Percentiles rank a stretch among this genome's conserved stretches.
Evolutionary conservation across 805 yeast genomes (phyloP).

Genomic region (Candida parachauliodes): DNA sequence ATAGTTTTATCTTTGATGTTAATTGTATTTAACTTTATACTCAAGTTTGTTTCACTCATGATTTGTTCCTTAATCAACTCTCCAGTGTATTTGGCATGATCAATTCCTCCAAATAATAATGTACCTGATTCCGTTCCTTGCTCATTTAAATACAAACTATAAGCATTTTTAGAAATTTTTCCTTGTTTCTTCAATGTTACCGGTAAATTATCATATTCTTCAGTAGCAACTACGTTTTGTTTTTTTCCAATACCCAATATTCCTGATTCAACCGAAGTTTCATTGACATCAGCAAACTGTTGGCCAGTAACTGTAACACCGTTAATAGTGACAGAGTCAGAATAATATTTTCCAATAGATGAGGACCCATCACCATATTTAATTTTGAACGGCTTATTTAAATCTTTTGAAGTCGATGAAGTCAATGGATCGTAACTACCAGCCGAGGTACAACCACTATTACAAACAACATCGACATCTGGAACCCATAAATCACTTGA

Average conservation of each 20-base stretch:
- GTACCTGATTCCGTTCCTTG: slow-evolving; percentile 19
- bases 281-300: slow-evolving; percentile 18
- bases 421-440: slow-evolving; percentile 7
- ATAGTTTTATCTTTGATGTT: slow-evolving; percentile 14
- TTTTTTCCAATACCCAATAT: slow-evolving; percentile 72
- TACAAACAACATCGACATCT: slow-evolving; percentile 6
- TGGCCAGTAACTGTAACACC: slow-evolving; percentile 12
- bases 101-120: slow-evolving; percentile 33
- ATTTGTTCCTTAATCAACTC: slow-evolving; percentile 11
- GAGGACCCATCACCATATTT: slow-evolving; percentile 11
- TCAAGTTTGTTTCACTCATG: slow-evolving; percentile 17
- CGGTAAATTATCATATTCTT: slow-evolving; percentile 27
- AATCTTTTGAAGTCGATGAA: slow-evolving; percentile 5
- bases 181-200: slow-evolving; percentile 29
- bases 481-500: slow-evolving; percentile 24
- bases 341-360: slow-evolving; percentile 15
- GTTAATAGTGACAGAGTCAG: slow-evolving; percentile 14
- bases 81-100: slow-evolving; percentile 25
- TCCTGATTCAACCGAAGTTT: slow-evolving; percentile 11
- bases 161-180: slow-evolving; percentile 29
- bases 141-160: slow-evolving; percentile 33
- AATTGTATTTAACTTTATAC: slow-evolving; percentile 44
- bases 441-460: background rate
- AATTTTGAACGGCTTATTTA: slow-evolving; percentile 10
- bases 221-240: slow-evolving; percentile 57